Evolutionary conservation across 352 stramenopile genomes (phyloP), one percentile per base, ranked within the genome.

Genomic region (Pythium utonaiense): DNA sequence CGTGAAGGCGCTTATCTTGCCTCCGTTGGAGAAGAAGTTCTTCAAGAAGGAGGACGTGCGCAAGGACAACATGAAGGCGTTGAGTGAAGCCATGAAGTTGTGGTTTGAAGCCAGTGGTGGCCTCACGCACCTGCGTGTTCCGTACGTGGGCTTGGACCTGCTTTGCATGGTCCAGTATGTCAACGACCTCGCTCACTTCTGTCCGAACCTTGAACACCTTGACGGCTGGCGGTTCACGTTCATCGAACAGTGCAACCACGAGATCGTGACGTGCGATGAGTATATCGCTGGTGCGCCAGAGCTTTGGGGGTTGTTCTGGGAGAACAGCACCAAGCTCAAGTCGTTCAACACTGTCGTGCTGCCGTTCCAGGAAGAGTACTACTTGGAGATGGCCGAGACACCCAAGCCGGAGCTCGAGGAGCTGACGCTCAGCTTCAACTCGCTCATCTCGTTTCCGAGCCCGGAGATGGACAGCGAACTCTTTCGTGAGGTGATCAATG

Each of bases 151-250:
- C 8, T 22, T 57, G 25, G 42, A 64, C 16, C 57, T 57, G 17
- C 13, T 64, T 1, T 41, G 36, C 36, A 57, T 51, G n/a, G 24
- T 64, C 3, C 8, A 33, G 33, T 54, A 66, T 17, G 22, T 74
- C 1, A 36, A 25, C 8, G 42, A 52, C 4, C 17, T 74, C 13
- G 19, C 55, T 1, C 22, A 49, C 12, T 66, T 36, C 16, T 74
- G 67, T n/a, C 58, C 58, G 3, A 28, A 56, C 4, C 50, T 74
- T 3, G 54, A 69, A 42, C 64, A 62, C 48, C 19, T 71, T 14
- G 67, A 74, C 30, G 67, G 67, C 17, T 71, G 49, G 49, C 47
- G 49, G 12, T 64, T 64, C 49, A 58, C 57, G 27, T 64, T 64
- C 57, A 53, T 64, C 21, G 57, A 64, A 30, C 57, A 64, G 49